A percentile compares a stretch with the other conserved stretches of the same genome.
phyloP scores from a whole-genome alignment of 768 basidiomycete genomes.

The Russula griseocarnosa region DNA sequence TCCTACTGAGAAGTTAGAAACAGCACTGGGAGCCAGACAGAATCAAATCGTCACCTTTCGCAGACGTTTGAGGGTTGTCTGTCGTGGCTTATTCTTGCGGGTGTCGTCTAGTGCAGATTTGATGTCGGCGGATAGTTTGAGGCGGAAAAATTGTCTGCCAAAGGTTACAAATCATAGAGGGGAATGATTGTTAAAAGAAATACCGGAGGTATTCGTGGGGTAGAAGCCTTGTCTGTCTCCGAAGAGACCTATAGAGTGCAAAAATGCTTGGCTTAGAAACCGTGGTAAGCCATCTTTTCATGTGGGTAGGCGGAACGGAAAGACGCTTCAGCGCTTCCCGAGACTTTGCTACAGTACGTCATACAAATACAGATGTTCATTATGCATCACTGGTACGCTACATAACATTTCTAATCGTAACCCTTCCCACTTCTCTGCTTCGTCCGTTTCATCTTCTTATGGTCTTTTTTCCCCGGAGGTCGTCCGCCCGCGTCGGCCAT shows the following conservation, averaged over 20 bases:
- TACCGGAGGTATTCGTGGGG: constrained; percentile 49
- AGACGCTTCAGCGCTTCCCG: too few relatives aligned
- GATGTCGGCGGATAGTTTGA: constrained; percentile 57
- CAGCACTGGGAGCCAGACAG: background rate
- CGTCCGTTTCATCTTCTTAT: constrained; percentile 73
- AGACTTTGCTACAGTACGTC: too few relatives aligned
- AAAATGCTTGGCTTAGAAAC: constrained; percentile 25
- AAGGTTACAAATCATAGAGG: background rate
- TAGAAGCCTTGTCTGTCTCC: constrained; percentile 42
- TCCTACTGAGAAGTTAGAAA: constrained; percentile 41
- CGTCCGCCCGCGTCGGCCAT: constrained; percentile 39
- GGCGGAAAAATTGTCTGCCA: constrained; percentile 58
- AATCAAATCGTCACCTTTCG: constrained; percentile 42
- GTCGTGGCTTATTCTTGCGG: constrained; percentile 33
- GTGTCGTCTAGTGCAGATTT: constrained; percentile 43
- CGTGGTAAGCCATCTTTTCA: background rate
- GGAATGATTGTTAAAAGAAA: background rate
- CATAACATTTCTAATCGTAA: constrained; percentile 54
- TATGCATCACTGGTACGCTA: background rate
- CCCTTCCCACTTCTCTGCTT: constrained; percentile 94
- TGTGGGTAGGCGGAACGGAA: background rate
- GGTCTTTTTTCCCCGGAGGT: constrained; percentile 66
- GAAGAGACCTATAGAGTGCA: constrained; percentile 41
- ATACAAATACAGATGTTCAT: too few relatives aligned
- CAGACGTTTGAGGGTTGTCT: constrained; percentile 47